Conservation (phyloP, 106 monocot genomes). For the Dioscorea zingiberensis region DNA sequence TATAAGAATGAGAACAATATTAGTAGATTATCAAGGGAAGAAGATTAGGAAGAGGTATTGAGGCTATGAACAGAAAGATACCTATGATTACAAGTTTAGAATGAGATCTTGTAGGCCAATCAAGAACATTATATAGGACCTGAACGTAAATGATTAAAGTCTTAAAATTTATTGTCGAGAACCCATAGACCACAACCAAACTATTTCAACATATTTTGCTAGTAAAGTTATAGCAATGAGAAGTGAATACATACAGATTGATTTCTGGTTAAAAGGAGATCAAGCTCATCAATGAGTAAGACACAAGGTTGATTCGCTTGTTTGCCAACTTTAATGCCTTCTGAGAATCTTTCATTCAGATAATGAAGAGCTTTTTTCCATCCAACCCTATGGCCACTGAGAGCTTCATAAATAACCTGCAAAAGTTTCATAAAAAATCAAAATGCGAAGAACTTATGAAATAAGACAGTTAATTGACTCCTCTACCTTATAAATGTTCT, state of each 20-base stretch:
- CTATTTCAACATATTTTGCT: neutral
- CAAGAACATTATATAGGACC: conserved; percentile 96
- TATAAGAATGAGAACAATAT: neutral
- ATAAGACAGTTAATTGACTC: neutral
- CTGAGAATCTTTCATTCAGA: conserved; percentile 80
- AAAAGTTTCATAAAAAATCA: conserved; percentile 2
- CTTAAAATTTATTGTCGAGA: neutral
- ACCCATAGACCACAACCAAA: too few species aligned
- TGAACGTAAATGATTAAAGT: conserved; percentile 19
- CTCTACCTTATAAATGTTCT: conserved; percentile 88
- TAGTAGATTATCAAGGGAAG: too few species aligned
- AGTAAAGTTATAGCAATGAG: neutral
- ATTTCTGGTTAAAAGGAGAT: conserved; percentile 97
- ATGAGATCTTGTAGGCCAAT: conserved; percentile 86
- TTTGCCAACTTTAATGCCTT: conserved; percentile 31
- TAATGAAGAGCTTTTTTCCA: conserved; percentile 92
- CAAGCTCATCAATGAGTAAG: conserved; percentile 92
- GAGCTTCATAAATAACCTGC: conserved; percentile 84
- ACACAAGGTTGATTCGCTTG: conserved; percentile 65
- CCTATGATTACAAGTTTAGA: conserved; percentile 88
- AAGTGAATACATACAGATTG: conserved; percentile 78
- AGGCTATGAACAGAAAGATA: conserved; percentile 5
- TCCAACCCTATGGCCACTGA: conserved; percentile 89
- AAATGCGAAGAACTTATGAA: conserved; percentile 1
- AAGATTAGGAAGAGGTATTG: too few species aligned